Percentiles rank a stretch among this genome's conserved stretches.
These are phyloP conservation scores for Cenchrus purpureus DNA, from an alignment of 176 grass and related monocot genomes.

Conservation along the genomic window DNA sequence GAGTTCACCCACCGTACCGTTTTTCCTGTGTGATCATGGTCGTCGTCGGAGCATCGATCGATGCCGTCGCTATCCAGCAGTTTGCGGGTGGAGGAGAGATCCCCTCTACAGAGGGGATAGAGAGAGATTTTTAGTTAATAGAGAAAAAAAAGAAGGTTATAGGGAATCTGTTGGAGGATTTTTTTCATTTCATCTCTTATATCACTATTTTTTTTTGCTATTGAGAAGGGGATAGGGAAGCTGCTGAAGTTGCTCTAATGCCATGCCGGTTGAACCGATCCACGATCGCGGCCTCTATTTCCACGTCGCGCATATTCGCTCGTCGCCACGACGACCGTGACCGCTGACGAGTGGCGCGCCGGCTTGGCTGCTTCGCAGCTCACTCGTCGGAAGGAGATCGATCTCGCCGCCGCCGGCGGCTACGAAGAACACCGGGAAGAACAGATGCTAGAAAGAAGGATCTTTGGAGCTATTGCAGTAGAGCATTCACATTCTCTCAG, in stretches of 20 bases:
- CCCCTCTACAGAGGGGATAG: too few species aligned
- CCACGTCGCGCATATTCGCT: constrained; percentile 7
- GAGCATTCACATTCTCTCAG: background rate
- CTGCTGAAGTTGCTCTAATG: too few species aligned
- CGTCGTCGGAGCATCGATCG: constrained; percentile 1
- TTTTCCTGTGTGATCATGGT: background rate
- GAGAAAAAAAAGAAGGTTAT: too few species aligned
- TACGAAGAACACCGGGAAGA: background rate
- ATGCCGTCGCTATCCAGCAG: background rate
- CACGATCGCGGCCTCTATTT: background rate
- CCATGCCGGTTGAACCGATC: constrained; percentile 53
- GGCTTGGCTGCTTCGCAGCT: background rate
- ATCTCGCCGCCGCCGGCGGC: background rate
- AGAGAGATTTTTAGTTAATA: too few species aligned
- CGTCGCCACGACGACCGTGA: constrained; percentile 5
- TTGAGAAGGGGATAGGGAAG: too few species aligned
- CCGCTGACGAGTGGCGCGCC: background rate
- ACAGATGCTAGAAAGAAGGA: background rate
- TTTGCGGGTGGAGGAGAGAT: too few species aligned
- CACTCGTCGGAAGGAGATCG: background rate
- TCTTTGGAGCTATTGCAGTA: background rate
- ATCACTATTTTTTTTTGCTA: too few species aligned
- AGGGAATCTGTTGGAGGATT: too few species aligned
- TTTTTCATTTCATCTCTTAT: too few species aligned
- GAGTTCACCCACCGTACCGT: background rate